Percentiles rank a stretch among this genome's conserved stretches.
These are phyloP conservation scores for Leucaena leucocephala DNA, from an alignment of 306 rosid species.

Conservation along the genomic window DNA sequence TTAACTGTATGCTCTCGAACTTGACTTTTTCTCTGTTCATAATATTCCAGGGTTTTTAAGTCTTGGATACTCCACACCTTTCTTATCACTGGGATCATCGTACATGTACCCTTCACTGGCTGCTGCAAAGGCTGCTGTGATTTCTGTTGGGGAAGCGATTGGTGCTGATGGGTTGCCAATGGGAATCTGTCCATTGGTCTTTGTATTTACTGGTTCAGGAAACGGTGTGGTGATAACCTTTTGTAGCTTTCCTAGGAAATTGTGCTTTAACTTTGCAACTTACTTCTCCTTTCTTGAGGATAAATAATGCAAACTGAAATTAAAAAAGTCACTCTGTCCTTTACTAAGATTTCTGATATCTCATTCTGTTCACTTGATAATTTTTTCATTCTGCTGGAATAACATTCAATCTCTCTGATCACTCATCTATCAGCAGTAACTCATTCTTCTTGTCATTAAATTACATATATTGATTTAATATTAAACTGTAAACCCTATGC, in stretches of 20 bases:
- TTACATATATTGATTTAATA: background rate
- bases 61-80: slow-evolving; percentile 97
- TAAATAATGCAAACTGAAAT: slow-evolving; percentile 4
- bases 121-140: slow-evolving; percentile 95
- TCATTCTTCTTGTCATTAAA: background rate
- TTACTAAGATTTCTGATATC: slow-evolving; percentile 24
- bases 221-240: slow-evolving; percentile 56
- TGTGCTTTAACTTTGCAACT: slow-evolving; percentile 14
- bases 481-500: slow-evolving; percentile 28
- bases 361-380: slow-evolving; percentile 9
- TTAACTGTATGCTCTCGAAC: slow-evolving; percentile 15
- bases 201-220: slow-evolving; percentile 92
- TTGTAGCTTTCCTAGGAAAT: slow-evolving; percentile 43
- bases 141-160: slow-evolving; percentile 93
- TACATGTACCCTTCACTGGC: slow-evolving; percentile 94
- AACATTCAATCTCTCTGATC: background rate
- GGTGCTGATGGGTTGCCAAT: slow-evolving; percentile 76
- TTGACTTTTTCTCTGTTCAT: slow-evolving; percentile 30
- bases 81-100: slow-evolving; percentile 85
- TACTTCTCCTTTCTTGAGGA: slow-evolving; percentile 8
- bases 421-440: background rate
- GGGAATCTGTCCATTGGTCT: slow-evolving; percentile 89
- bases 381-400: background rate
- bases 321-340: slow-evolving; percentile 2
- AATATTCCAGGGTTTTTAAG: slow-evolving; percentile 68